Evolutionary conservation across 106 monocot genomes (phyloP).

Genomic region (Allium fistulosum): DNA sequence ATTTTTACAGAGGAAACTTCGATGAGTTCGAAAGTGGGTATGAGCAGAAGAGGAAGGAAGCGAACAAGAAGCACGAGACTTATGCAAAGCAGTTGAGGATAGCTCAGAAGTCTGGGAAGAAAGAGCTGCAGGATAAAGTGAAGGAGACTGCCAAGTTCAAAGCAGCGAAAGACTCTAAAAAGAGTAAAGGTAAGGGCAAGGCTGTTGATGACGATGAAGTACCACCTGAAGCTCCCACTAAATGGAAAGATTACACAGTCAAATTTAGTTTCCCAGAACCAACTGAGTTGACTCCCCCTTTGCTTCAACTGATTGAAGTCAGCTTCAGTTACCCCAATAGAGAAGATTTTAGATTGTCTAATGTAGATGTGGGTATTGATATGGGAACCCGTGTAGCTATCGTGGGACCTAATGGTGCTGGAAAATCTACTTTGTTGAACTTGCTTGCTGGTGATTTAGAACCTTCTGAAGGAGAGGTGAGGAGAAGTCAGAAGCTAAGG

Average conservation of each 20-base stretch:
- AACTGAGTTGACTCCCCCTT: slow-evolving; percentile 89
- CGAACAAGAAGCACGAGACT: slow-evolving; percentile 84
- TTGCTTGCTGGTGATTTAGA: slow-evolving; percentile 81
- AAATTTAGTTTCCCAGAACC: slow-evolving; percentile 94
- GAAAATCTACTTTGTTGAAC: slow-evolving; percentile 91
- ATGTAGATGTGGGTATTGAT: slow-evolving; percentile 93
- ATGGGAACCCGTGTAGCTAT: slow-evolving; percentile 98
- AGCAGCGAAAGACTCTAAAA: slow-evolving; percentile 65
- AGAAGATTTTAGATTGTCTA: slow-evolving; percentile 73
- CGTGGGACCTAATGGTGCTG: slow-evolving; percentile 95
- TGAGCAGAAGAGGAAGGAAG: slow-evolving; percentile 91
- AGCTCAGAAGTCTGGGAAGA: slow-evolving; percentile 71
- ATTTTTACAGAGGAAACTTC: slow-evolving; percentile 80
- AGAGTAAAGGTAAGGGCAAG: slow-evolving; percentile 50
- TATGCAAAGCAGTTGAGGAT: slow-evolving; percentile 87
- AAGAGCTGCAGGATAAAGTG: slow-evolving; percentile 83
- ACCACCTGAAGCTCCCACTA: slow-evolving; percentile 57
- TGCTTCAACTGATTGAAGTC: slow-evolving; percentile 89
- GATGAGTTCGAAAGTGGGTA: slow-evolving; percentile 86
- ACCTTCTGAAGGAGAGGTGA: slow-evolving; percentile 73
- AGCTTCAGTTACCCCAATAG: slow-evolving; percentile 80
- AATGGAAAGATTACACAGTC: slow-evolving; percentile 93
- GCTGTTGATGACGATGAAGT: slow-evolving; percentile 40
- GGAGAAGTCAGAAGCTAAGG: slow-evolving; percentile 87
- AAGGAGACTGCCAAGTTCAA: slow-evolving; percentile 70